Evolutionary conservation across 73 alveolate species (phyloP).

Genomic region (Uronychia binucleata): DNA sequence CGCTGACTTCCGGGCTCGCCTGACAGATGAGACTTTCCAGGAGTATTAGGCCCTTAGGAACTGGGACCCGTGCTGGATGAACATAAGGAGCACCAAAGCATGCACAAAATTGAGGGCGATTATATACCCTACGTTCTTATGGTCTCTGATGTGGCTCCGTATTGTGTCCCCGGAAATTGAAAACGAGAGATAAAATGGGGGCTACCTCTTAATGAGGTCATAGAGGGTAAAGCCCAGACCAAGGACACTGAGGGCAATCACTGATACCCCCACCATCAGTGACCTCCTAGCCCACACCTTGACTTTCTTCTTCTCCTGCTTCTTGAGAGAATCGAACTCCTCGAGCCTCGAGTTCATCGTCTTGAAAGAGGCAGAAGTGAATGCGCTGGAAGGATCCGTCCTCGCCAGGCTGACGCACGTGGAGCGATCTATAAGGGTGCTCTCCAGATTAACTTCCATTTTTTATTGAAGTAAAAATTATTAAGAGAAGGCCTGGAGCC

Average conservation of each 20-base stretch:
- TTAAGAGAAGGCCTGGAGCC: conserved; percentile 85
- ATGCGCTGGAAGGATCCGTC: neutral
- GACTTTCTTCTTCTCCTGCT: neutral
- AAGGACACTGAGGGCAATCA: too few relatives aligned
- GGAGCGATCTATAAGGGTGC: neutral
- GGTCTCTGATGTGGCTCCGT: too few relatives aligned
- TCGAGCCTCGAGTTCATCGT: neutral
- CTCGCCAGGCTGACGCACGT: neutral
- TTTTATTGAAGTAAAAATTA: neutral
- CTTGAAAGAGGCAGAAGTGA: neutral
- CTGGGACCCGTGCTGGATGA: too few relatives aligned
- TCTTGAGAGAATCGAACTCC: neutral
- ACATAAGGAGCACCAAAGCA: too few relatives aligned
- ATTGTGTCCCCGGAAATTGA: too few relatives aligned
- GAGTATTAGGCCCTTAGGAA: too few relatives aligned
- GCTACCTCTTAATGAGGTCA: neutral
- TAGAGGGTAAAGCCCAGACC: neutral
- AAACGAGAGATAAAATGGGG: too few relatives aligned
- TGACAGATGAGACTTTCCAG: too few relatives aligned
- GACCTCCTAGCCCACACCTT: neutral
- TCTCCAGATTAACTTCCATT: neutral
- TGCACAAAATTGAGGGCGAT: too few relatives aligned
- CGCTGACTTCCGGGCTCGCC: too few relatives aligned
- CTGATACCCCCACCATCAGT: neutral
- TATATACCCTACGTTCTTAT: too few relatives aligned